Evolutionary conservation across 225 moss, liverwort and hornwort species (phyloP).

Genomic region (Antitrichia curtipendula): DNA sequence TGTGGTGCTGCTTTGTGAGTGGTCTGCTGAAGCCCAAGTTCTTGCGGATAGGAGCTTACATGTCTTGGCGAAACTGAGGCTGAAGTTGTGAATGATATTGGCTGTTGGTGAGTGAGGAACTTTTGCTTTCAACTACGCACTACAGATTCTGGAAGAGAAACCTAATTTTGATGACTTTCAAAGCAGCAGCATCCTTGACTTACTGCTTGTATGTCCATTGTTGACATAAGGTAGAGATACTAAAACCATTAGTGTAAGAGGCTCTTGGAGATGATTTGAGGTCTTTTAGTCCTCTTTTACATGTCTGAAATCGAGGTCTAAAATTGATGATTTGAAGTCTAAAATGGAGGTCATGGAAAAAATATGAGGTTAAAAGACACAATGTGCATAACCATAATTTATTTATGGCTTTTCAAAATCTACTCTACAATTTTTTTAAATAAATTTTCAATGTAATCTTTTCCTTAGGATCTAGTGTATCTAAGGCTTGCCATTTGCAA

Average conservation of each 20-base stretch:
- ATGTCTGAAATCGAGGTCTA: no score
- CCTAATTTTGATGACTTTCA: not conserved
- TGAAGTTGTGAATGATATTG: constrained; percentile 12
- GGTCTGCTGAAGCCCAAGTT: constrained; percentile 19
- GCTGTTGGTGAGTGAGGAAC: not conserved
- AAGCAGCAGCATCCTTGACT: not conserved
- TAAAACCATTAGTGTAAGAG: not conserved
- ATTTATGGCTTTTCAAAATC: not conserved
- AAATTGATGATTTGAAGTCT: no score
- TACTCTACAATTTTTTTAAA: not conserved
- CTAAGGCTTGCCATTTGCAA: rapidly evolving
- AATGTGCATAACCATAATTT: no score
- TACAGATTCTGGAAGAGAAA: not conserved
- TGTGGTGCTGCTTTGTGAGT: constrained; percentile 24
- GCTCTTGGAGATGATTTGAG: not conserved
- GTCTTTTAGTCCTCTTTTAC: no score
- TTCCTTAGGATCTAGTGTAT: not conserved
- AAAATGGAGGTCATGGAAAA: not conserved
- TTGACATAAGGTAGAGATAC: not conserved
- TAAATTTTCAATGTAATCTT: no score
- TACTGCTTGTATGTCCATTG: not conserved
- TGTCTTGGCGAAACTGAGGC: constrained; percentile 20
- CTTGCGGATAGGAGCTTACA: constrained; percentile 20
- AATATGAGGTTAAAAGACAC: not conserved
- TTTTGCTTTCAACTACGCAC: not conserved